phyloP scores from a whole-genome alignment of 108 stramenopile species.

The Aurantiochytrium sp. region DNA sequence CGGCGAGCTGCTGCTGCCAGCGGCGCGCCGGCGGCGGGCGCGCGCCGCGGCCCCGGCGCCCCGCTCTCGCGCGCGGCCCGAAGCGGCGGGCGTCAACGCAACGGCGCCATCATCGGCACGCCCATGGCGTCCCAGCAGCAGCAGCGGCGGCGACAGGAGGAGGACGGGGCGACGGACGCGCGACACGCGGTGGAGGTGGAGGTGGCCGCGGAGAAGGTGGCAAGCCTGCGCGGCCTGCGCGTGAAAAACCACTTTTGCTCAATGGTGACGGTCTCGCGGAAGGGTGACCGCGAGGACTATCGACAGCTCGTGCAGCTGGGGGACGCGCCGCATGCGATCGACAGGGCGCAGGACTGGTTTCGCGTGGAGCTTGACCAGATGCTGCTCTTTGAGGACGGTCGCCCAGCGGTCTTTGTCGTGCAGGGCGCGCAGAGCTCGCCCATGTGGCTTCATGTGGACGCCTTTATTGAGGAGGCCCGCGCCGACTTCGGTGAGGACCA shows the following conservation, averaged over 20 bases:
- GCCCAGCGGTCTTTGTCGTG: not conserved
- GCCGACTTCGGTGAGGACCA: not conserved
- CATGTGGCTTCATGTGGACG: not conserved
- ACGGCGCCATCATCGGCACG: too few species aligned
- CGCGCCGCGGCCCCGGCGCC: too few species aligned
- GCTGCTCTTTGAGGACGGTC: not conserved
- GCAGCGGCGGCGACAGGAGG: too few species aligned
- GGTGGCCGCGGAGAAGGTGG: not conserved
- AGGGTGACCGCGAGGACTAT: not conserved
- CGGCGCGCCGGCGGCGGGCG: too few species aligned
- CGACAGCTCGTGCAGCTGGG: not conserved
- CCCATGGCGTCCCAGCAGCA: too few species aligned
- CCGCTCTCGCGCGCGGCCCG: too few species aligned
- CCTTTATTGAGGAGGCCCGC: not conserved
- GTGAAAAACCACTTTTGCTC: conserved; percentile 1
- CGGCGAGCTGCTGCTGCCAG: too few species aligned
- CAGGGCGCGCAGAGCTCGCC: not conserved
- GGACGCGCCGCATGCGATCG: not conserved
- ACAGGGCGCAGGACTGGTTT: not conserved
- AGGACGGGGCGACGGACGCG: not conserved
- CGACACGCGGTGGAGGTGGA: not conserved
- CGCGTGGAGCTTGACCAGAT: not conserved
- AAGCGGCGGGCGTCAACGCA: too few species aligned
- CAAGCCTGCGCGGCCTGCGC: not conserved
- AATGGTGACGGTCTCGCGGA: not conserved